A percentile compares a stretch with the other conserved stretches of the same genome.
phyloP scores from a whole-genome alignment of 148 eudicot species.

The Bassia scoparia region DNA sequence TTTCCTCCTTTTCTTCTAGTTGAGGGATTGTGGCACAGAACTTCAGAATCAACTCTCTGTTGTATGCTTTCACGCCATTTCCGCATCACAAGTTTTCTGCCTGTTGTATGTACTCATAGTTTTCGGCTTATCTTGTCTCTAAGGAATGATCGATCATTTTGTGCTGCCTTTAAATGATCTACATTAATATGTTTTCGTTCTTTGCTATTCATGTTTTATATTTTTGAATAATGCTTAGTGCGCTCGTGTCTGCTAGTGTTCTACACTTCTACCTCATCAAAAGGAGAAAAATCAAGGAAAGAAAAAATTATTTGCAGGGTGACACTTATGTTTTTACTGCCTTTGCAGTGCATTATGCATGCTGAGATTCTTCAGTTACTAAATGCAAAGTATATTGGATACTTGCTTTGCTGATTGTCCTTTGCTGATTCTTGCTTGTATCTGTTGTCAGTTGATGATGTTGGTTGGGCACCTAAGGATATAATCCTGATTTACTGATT shows the following conservation, averaged over 20 bases:
- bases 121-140: not conserved
- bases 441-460: slow-evolving; percentile 65
- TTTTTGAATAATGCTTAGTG: not conserved
- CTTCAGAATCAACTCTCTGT: too few relatives aligned
- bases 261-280: not conserved
- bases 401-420: not conserved
- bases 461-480: slow-evolving; percentile 99
- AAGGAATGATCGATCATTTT: not conserved
- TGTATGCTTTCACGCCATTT: too few relatives aligned
- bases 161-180: not conserved
- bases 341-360: not conserved
- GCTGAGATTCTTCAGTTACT: not conserved
- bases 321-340: not conserved
- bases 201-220: not conserved
- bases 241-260: not conserved
- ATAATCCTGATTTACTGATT: slow-evolving; percentile 88
- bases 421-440: slow-evolving; percentile 7
- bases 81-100: too few relatives aligned
- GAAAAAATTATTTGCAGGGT: not conserved
- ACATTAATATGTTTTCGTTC: not conserved
- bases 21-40: too few relatives aligned
- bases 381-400: not conserved
- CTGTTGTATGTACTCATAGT: too few relatives aligned
- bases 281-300: not conserved
- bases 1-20: not conserved